phyloP scores from a whole-genome alignment of 176 grass and related monocot species.

The Carex myosuroides region DNA sequence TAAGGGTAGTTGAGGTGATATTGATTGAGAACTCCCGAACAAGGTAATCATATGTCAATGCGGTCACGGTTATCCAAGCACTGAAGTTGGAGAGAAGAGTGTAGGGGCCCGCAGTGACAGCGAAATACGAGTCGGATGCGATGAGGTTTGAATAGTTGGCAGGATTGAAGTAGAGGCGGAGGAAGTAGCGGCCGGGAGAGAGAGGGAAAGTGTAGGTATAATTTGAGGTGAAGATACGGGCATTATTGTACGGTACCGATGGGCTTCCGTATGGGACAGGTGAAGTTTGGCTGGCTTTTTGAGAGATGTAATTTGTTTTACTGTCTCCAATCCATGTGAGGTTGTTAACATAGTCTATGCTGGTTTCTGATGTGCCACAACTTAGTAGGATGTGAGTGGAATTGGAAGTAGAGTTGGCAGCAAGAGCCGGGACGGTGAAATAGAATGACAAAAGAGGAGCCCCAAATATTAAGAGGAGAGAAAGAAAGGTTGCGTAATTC shows the following conservation, averaged over 20 bases:
- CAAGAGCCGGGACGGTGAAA: neutral
- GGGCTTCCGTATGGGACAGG: neutral
- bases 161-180: slow-evolving; percentile 73
- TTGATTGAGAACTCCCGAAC: slow-evolving; percentile 27
- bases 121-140: slow-evolving; percentile 29
- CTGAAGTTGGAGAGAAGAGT: slow-evolving; percentile 36
- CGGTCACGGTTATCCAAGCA: slow-evolving; percentile 14
- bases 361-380: slow-evolving; percentile 32
- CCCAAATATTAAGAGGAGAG: neutral
- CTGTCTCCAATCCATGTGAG: slow-evolving; percentile 46
- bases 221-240: slow-evolving; percentile 37
- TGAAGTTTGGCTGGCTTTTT: neutral
- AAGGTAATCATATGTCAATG: slow-evolving; percentile 28
- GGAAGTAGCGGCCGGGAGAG: slow-evolving; percentile 30
- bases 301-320: slow-evolving; percentile 15
- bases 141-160: slow-evolving; percentile 18
- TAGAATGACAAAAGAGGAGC: slow-evolving; percentile 14
- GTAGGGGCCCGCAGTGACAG: slow-evolving; percentile 4
- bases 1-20: slow-evolving; percentile 8
- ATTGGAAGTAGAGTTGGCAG: neutral
- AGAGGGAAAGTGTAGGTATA: slow-evolving; percentile 57
- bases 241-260: slow-evolving; percentile 38
- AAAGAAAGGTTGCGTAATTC: neutral
- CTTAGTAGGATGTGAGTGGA: slow-evolving; percentile 39
- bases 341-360: slow-evolving; percentile 15